Percentiles rank a stretch among this genome's conserved stretches.
phyloP scores from a whole-genome alignment of 352 stramenopile genomes.

The Globisporangium polare region DNA sequence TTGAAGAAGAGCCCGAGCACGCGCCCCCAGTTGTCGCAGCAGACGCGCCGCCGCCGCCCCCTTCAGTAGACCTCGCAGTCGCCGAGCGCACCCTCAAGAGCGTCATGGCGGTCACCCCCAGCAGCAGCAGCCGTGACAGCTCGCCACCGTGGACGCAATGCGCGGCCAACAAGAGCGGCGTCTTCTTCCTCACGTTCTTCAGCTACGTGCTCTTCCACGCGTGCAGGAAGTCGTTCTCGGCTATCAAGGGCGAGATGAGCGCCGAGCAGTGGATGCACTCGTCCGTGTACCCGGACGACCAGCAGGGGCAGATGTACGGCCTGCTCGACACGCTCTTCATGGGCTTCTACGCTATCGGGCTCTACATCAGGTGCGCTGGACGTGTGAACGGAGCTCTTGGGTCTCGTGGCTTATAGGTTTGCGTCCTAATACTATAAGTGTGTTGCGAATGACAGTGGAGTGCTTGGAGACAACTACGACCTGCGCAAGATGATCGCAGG shows the following conservation, averaged over 20 bases:
- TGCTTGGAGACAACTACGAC: conserved; percentile 69
- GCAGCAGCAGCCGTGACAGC: not conserved
- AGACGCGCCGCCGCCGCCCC: not conserved
- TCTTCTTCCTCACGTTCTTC: conserved; percentile 75
- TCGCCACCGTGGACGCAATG: conserved; percentile 6
- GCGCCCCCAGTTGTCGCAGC: not conserved
- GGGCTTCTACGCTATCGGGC: conserved; percentile 62
- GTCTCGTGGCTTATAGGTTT: not conserved
- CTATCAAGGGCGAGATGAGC: conserved; percentile 81
- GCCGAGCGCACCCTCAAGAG: conserved; percentile 2
- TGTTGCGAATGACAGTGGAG: conserved; percentile 27
- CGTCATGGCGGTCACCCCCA: not conserved
- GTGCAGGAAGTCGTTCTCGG: conserved; percentile 75
- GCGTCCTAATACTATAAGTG: conserved; percentile 1
- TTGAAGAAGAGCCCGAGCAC: conserved; percentile 7
- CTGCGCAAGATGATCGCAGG: conserved; percentile 61
- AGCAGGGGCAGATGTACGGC: conserved; percentile 79
- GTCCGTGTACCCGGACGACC: conserved; percentile 40
- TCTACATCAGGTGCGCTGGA: conserved; percentile 55
- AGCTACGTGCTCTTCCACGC: conserved; percentile 81
- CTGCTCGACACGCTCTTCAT: conserved; percentile 83
- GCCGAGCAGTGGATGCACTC: conserved; percentile 77
- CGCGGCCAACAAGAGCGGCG: conserved; percentile 45
- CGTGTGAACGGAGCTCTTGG: not conserved
- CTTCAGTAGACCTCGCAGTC: not conserved